These are phyloP conservation scores for Wickerhamiella kazuoi DNA, from an alignment of 805 yeast species.

Conservation along the genomic window DNA sequence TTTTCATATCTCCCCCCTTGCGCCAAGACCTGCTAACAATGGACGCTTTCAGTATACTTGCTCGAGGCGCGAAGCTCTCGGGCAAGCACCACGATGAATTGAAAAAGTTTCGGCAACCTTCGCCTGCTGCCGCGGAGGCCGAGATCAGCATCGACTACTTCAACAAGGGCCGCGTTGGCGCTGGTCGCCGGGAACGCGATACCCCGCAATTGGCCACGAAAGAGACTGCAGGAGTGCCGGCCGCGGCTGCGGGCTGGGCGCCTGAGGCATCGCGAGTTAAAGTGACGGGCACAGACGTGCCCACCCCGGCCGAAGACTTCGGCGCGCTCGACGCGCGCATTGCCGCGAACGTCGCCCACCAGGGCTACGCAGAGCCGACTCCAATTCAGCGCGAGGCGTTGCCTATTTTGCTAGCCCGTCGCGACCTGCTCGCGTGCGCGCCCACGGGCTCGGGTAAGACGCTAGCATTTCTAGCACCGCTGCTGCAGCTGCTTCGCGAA, in stretches of 20 bases:
- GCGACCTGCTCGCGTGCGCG: conserved; percentile 84
- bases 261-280: conserved; percentile 26
- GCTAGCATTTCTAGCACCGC: conserved; percentile 69
- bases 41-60: conserved; percentile 70
- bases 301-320: conserved; percentile 83
- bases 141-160: conserved; percentile 75
- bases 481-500: conserved; percentile 36
- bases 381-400: conserved; percentile 85
- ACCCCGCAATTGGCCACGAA: too few species aligned
- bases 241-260: too few species aligned
- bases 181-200: too few species aligned
- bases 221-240: too few species aligned
- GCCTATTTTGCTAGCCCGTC: conserved; percentile 47
- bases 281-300: conserved; percentile 68
- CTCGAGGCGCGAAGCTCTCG: conserved; percentile 71
- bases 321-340: conserved; percentile 49
- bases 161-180: conserved; percentile 26
- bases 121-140: conserved; percentile 5
- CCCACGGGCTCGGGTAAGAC: conserved; percentile 99
- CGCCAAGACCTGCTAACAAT: too few species aligned
- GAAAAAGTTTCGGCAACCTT: conserved; percentile 13
- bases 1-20: too few species aligned
- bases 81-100: conserved; percentile 26
- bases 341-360: conserved; percentile 43
- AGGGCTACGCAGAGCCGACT: conserved; percentile 72